A percentile compares a stretch with the other conserved stretches of the same genome.
phyloP scores from a whole-genome alignment of 202 grass and related monocot genomes.

The Setaria viridis region DNA sequence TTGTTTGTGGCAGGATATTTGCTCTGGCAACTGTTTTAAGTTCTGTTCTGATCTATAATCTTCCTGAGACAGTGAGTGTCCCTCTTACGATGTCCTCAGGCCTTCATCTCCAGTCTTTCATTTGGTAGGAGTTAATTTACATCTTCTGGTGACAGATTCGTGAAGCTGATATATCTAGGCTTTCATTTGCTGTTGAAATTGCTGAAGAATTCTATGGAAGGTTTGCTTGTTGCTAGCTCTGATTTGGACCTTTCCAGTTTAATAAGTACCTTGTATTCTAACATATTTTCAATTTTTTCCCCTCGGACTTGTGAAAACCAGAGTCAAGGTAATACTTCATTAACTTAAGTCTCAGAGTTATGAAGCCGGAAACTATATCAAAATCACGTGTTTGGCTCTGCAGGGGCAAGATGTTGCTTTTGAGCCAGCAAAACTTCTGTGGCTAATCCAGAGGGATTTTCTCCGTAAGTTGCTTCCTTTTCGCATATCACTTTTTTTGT shows the following conservation, averaged over 20 bases:
- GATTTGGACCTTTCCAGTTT: slow-evolving; percentile 27
- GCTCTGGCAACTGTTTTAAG: slow-evolving; percentile 92
- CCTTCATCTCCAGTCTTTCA: neutral
- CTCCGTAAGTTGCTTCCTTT: slow-evolving; percentile 68
- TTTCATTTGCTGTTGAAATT: slow-evolving; percentile 97
- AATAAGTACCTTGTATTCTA: slow-evolving; percentile 49
- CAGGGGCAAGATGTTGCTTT: slow-evolving; percentile 95
- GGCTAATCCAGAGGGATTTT: slow-evolving; percentile 97
- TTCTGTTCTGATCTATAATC: slow-evolving; percentile 94
- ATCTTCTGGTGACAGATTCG: slow-evolving; percentile 68
- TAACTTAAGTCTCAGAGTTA: slow-evolving; percentile 28
- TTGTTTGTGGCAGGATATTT: slow-evolving; percentile 72
- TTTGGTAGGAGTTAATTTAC: slow-evolving; percentile 37
- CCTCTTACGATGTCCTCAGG: neutral
- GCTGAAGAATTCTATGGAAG: slow-evolving; percentile 98
- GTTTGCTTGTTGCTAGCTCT: slow-evolving; percentile 47
- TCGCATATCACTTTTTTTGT: neutral
- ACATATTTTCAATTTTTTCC: slow-evolving; percentile 34
- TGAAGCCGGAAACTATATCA: slow-evolving; percentile 13
- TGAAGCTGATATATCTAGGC: slow-evolving; percentile 89
- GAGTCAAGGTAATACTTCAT: slow-evolving; percentile 83
- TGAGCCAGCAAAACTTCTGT: slow-evolving; percentile 94
- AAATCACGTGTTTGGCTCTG: slow-evolving; percentile 16
- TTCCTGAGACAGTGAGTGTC: slow-evolving; percentile 84
- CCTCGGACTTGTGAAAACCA: slow-evolving; percentile 48